Evolutionary conservation across 371 early-diverging fungal genomes (phyloP).

Genomic region (Apophysomyces trapeziformis): DNA sequence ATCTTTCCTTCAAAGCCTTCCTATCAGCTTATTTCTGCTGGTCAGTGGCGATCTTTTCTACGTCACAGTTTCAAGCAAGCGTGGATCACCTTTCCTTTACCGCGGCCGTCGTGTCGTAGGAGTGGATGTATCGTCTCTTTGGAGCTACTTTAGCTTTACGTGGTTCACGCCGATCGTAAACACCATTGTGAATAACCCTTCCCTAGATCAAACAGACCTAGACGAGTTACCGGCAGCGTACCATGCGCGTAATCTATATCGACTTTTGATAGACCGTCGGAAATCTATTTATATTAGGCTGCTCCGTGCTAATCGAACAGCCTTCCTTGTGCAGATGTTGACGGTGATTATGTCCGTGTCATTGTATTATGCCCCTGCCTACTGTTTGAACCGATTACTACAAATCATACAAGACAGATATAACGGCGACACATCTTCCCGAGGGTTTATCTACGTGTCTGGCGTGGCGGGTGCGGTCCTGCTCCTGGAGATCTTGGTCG

Average conservation of each 20-base stretch:
- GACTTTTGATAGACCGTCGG: slow-evolving; percentile 19
- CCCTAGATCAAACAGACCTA: slow-evolving; percentile 16
- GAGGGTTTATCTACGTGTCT: slow-evolving; percentile 34
- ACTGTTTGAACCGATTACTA: slow-evolving; percentile 27
- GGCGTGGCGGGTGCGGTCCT: slow-evolving; percentile 35
- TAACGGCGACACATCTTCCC: slow-evolving; percentile 7
- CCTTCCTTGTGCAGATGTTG: slow-evolving; percentile 20
- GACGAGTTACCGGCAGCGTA: slow-evolving; percentile 19
- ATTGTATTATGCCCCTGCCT: slow-evolving; percentile 30
- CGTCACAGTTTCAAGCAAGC: slow-evolving; percentile 19
- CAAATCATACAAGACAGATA: slow-evolving; percentile 21
- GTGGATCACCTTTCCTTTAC: slow-evolving; percentile 28
- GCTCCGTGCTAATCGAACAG: slow-evolving; percentile 21
- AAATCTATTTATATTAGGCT: slow-evolving; percentile 21
- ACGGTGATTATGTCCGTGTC: slow-evolving; percentile 15
- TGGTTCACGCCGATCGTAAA: slow-evolving; percentile 26
- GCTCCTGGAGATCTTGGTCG: slow-evolving; percentile 36
- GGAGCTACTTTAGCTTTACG: slow-evolving; percentile 27
- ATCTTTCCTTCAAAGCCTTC: slow-evolving; percentile 8
- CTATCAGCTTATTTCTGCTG: slow-evolving; percentile 3
- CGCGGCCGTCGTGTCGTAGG: slow-evolving; percentile 22
- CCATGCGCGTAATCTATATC: slow-evolving; percentile 27
- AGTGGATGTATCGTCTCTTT: slow-evolving; percentile 32
- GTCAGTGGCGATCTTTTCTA: slow-evolving; percentile 19
- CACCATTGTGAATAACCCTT: slow-evolving; percentile 5